phyloP scores from a whole-genome alignment of 1,284 basidiomycete genomes.

The Ceratorhiza oryzae-sativae region DNA sequence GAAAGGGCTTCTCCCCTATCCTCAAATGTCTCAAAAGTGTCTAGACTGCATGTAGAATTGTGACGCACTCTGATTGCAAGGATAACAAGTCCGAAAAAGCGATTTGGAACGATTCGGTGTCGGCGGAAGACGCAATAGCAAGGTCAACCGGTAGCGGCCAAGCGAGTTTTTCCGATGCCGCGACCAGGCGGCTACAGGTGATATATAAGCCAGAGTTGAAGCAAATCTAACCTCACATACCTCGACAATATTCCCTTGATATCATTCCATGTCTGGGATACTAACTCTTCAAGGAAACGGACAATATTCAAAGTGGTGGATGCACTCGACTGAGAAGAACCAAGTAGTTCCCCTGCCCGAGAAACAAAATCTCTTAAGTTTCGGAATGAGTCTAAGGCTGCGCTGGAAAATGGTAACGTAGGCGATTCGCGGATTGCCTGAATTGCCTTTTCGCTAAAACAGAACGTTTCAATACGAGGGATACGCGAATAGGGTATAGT shows the following conservation, averaged over 20 bases:
- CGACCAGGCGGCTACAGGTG: slow-evolving; percentile 62
- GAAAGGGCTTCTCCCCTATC: slow-evolving; percentile 14
- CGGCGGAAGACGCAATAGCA: slow-evolving; percentile 60
- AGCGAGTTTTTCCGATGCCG: slow-evolving; percentile 71
- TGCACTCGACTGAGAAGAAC: slow-evolving; percentile 51
- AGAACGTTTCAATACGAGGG: background rate
- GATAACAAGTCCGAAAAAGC: slow-evolving; percentile 77
- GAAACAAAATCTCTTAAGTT: slow-evolving; percentile 66
- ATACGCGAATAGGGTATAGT: background rate
- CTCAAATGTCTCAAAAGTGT: background rate
- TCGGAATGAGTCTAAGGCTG: slow-evolving; percentile 65
- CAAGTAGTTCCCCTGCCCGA: slow-evolving; percentile 58
- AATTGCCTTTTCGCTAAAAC: slow-evolving; percentile 48
- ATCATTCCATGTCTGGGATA: slow-evolving; percentile 73
- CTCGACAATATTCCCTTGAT: slow-evolving; percentile 69
- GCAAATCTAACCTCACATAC: slow-evolving; percentile 56
- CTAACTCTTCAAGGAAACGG: slow-evolving; percentile 63
- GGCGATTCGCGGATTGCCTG: slow-evolving; percentile 44
- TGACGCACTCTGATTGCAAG: slow-evolving; percentile 75
- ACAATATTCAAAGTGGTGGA: slow-evolving; percentile 58
- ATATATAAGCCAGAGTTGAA: slow-evolving; percentile 38
- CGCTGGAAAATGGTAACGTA: slow-evolving; percentile 54
- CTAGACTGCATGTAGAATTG: slow-evolving; percentile 39
- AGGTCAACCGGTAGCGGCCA: slow-evolving; percentile 71
- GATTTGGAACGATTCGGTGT: slow-evolving; percentile 70